Evolutionary conservation across 371 early-diverging fungal species (phyloP), one percentile per base, ranked within the genome.

Genomic region (Rhizopus microsporus): DNA sequence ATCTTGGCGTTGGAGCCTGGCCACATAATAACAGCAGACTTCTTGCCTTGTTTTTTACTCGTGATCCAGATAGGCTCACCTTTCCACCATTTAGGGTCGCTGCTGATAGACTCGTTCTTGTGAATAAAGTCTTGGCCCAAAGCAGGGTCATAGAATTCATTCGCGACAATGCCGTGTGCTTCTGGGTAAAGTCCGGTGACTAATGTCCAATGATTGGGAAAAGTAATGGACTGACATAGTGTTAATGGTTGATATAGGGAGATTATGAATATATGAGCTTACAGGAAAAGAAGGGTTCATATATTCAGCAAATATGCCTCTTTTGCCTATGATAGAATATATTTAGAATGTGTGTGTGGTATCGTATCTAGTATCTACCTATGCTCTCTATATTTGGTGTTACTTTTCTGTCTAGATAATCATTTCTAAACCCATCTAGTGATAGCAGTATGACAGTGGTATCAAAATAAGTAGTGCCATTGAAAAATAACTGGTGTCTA

Each of bases 61-160:
- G 94, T 93, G 33, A 87, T 78, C 97, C 97, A 97, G 35, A 96
- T 90, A 17, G 96, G 96, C 65, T 96, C 94, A 9, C 90, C 93
- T 13, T 83, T 82, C 88, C 91, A 92, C 94, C 94, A 97, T 67
- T 85, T 82, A 10, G 75, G 59, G 38, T 85, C 72, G 17, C 63
- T 63, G 31, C 72, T 78, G 42, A 70, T 60, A n/a, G 73, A 59
- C 0, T 81, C 67, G 46, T 90, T 72, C 30, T 68, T 82, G 69
- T 94, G 92, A 13, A 72, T 72, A 74, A 96, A 96, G 1, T 86
- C 78, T 47, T 87, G 86, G 40, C 88, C 81, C 4, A 85, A 46
- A 3, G 5, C 54, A 0, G 92, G 85, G 68, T 95, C 97, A 59
- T 81, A 91, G 65, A 96, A 97, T 32, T 75, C 80, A 69, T 97